Base-by-base conservation (phyloP, 2,329 filamentous ascomycete genomes). In the Diaporthe capsici region DNA sequence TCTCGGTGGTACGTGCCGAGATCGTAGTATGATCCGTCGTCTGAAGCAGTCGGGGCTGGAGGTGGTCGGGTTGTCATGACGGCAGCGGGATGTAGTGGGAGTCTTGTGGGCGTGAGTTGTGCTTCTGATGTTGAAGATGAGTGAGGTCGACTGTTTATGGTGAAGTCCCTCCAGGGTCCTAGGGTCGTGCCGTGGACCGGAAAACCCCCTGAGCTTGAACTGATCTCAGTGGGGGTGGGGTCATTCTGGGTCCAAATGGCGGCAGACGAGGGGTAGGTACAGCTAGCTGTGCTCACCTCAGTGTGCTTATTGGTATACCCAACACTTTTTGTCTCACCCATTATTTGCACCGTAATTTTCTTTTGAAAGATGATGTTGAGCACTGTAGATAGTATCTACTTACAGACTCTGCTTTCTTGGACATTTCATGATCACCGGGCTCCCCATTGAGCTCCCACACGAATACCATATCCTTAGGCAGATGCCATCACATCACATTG, bases 1-100 rank as follows among this genome's bases (percentile, higher is more conserved):
- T 84, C 79, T n/a, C 90, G 88, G 44, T 85, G 83, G 80, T 90
- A 92, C 0, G 84, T 81, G 74, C 93, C 93, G 1, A 95, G 89
- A 78, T 94, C 81, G 81, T 94, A 89, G 82, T 94, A 93, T 9
- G 78, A 74, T 22, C 75, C 79, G n/a, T 78, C 78, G 4, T 74
- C 74, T n/a, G 51, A 55, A 17, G 51, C 47, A 6, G 72, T 72
- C 20, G 75, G 75, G 20, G 55, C 71, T 31, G 65, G 47, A 20
- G 75, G 72, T 39, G 70, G 57, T 58, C 49, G 42, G 20, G 63
- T 72, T 13, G 73, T 51, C 73, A 75, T 71, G 25, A 13, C 53
- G 25, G 39, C 22, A 44, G 22, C 3, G 2, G 22, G 34, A 15
- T 51, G 28, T 13, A 47, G 20, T 17, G 5, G 39, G 12, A 25